Evolutionary conservation across 2,329 filamentous ascomycete species (phyloP).

Genomic region (Colletotrichum liaoningense): DNA sequence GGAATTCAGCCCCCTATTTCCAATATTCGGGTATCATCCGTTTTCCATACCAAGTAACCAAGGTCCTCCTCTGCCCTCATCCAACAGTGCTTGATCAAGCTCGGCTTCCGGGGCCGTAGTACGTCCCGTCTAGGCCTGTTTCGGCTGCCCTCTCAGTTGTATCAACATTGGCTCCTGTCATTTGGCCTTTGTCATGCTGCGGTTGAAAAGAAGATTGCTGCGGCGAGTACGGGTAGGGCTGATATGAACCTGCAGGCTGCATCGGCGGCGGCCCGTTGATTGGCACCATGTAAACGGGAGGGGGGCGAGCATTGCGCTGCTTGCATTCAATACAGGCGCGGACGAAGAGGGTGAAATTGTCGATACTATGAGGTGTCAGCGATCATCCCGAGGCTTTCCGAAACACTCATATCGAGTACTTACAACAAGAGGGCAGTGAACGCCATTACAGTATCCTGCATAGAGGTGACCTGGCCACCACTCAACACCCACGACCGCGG

Average conservation of each 20-base stretch:
- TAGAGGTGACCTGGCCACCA: neutral
- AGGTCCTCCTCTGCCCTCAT: neutral
- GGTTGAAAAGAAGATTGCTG: neutral
- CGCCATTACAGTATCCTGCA: constrained; percentile 36
- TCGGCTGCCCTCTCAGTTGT: neutral
- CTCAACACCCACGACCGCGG: constrained; percentile 2
- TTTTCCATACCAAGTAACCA: neutral
- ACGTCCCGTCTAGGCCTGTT: constrained; percentile 6
- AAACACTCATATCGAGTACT: neutral
- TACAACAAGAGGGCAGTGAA: constrained; percentile 36
- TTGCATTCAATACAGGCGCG: constrained; percentile 52
- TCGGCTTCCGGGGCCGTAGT: constrained; percentile 3
- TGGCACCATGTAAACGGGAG: constrained; percentile 26
- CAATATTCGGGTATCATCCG: neutral
- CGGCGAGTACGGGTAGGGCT: neutral
- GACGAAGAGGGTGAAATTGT: constrained; percentile 53
- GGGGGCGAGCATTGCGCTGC: constrained; percentile 40
- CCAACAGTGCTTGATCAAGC: neutral
- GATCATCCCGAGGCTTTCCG: neutral
- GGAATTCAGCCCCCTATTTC: neutral
- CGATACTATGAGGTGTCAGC: constrained; percentile 22
- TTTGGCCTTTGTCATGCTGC: neutral
- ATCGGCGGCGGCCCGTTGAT: constrained; percentile 2
- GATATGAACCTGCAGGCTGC: constrained; percentile 7
- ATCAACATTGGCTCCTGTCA: neutral